Base-by-base conservation (phyloP, 2,329 filamentous ascomycete genomes). In the Cadophora sp. region DNA sequence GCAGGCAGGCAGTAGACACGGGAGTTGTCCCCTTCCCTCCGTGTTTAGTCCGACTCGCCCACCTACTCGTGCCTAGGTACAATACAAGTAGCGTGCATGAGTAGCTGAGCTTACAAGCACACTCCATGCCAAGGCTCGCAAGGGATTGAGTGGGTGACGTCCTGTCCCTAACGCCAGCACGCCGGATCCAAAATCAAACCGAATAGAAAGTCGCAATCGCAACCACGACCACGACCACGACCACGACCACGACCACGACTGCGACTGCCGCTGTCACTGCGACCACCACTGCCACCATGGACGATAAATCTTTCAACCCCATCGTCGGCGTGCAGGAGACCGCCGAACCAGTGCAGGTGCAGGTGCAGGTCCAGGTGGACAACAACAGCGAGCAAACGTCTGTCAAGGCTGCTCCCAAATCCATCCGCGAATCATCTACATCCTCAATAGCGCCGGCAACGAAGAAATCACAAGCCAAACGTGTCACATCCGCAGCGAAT, bases 401-500 rank as follows among this genome's bases (percentile, higher is more conserved):
- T 9, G n/a, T n/a, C 7, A 48, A 48, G 43, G 43, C 19, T 22
- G 43, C 19, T 22, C 48, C 68, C 4, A 74, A 64, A 60, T 58
- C 63, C 16, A 58, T 34, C 26, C 74, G 73, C 69, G 70, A 76
- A 29, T 68, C 73, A 51, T 75, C 73, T 19, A 68, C 67, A 55
- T 67, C 74, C 56, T 73, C 73, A 55, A 61, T 69, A 61, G 60
- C 68, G 19, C 58, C 73, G 14, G 55, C 55, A 59, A 62, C 73
- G 7, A 62, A 77, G 72, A 67, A 76, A 73, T 40, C 75, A 55
- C 75, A 71, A 64, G 65, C 73, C 27, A 72, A 71, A 63, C 70
- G 75, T 64, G 59, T 68, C 31, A 65, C 78, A 6, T 83, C 83
- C 9, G 76, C 80, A 24, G 76, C 80, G 55, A 81, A 79, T 72